Conservation (phyloP, 1,284 basidiomycete genomes). For the Ceratobasidium sp. region DNA sequence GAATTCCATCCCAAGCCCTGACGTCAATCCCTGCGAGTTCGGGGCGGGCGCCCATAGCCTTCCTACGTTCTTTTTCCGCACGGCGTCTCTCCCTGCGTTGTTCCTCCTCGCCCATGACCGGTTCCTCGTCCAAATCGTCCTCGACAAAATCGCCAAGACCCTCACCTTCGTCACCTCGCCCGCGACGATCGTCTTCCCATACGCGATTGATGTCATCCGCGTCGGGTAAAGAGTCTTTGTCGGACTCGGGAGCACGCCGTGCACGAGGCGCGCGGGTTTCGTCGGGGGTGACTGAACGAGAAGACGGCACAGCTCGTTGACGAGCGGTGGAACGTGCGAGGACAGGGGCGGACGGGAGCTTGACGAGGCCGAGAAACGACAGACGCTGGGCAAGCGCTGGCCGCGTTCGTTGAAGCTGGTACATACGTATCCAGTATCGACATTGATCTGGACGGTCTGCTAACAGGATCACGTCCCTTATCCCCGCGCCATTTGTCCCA, state of each 20-base stretch:
- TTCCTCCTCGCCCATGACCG: conserved; percentile 77
- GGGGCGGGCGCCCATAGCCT: not conserved
- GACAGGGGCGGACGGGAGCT: too few species aligned
- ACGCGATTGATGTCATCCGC: conserved; percentile 81
- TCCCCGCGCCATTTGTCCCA: conserved; percentile 64
- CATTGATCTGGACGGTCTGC: conserved; percentile 48
- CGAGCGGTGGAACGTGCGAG: too few species aligned
- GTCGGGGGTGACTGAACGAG: conserved; percentile 59
- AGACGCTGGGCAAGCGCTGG: conserved; percentile 24
- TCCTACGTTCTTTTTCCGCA: not conserved
- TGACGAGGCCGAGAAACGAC: too few species aligned
- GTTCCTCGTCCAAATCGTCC: conserved; percentile 80
- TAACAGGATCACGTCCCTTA: conserved; percentile 75
- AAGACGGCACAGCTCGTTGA: too few species aligned
- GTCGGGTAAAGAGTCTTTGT: conserved; percentile 61
- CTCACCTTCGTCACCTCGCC: conserved; percentile 69
- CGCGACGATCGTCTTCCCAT: conserved; percentile 86
- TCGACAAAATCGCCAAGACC: conserved; percentile 77
- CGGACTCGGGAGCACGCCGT: conserved; percentile 77
- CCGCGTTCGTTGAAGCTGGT: conserved; percentile 10
- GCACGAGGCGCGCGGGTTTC: conserved; percentile 72
- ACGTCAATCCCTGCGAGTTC: conserved; percentile 79
- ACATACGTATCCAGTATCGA: too few species aligned
- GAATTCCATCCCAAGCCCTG: conserved; percentile 96
- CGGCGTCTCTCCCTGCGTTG: not conserved